Conservation (phyloP, 2,329 filamentous ascomycete genomes). For the Aspergillus pseudonomiae region DNA sequence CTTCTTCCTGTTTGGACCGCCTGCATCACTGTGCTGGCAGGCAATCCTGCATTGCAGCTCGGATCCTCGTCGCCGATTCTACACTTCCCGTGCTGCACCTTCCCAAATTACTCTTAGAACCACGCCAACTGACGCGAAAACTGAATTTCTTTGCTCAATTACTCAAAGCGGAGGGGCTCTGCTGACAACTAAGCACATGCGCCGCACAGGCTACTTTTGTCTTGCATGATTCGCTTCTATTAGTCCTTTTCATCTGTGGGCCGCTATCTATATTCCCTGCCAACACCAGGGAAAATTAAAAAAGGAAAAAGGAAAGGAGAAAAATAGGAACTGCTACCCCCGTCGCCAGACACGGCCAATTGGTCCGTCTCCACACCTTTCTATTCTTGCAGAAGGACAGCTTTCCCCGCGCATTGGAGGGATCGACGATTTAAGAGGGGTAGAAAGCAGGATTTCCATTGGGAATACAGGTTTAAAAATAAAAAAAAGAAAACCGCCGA, state of each 20-base stretch:
- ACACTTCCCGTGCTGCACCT: slow-evolving; percentile 18
- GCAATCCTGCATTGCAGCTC: slow-evolving; percentile 34
- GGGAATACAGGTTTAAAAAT: slow-evolving; percentile 20
- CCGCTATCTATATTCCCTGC: slow-evolving; percentile 6
- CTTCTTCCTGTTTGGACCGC: slow-evolving; percentile 37
- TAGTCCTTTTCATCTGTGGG: slow-evolving; percentile 12
- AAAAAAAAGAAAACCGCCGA: slow-evolving; percentile 23
- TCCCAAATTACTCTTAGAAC: slow-evolving; percentile 14
- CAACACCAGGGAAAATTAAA: not conserved
- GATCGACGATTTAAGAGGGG: slow-evolving; percentile 35
- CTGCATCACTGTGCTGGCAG: slow-evolving; percentile 43
- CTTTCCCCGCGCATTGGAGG: slow-evolving; percentile 37
- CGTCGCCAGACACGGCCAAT: slow-evolving; percentile 29
- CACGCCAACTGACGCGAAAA: slow-evolving; percentile 18
- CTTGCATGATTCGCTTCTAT: slow-evolving; percentile 24
- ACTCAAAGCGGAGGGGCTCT: slow-evolving; percentile 25
- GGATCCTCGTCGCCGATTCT: slow-evolving; percentile 31
- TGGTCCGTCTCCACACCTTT: slow-evolving; percentile 32
- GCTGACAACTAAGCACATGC: slow-evolving; percentile 32
- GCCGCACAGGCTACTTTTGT: slow-evolving; percentile 28
- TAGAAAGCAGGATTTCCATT: slow-evolving; percentile 24
- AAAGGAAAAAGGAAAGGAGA: not conserved
- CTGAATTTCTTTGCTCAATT: slow-evolving; percentile 18
- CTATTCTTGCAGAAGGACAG: slow-evolving; percentile 33
- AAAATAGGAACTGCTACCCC: slow-evolving; percentile 19